Conservation (phyloP, 2,329 filamentous ascomycete genomes). For the Aspergillus sp. region DNA sequence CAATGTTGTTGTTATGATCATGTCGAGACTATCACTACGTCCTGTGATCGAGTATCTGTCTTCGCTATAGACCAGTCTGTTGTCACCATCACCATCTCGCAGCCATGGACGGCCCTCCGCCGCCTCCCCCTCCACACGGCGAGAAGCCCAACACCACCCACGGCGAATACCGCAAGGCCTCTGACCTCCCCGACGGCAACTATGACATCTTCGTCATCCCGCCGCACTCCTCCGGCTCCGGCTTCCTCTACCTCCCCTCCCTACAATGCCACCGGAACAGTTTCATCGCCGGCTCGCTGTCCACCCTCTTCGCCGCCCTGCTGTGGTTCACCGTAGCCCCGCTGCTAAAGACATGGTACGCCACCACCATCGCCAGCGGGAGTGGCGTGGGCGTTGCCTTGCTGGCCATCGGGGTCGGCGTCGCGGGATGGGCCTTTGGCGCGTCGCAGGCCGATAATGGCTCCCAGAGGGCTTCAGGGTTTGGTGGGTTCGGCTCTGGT, state of each 20-base stretch:
- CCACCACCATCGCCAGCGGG: slow-evolving; percentile 59
- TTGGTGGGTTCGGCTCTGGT: slow-evolving; percentile 16
- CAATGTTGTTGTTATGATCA: slow-evolving; percentile 11
- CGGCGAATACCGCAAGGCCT: slow-evolving; percentile 35
- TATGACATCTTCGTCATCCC: slow-evolving; percentile 98
- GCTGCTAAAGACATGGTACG: slow-evolving; percentile 63
- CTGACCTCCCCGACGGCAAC: slow-evolving; percentile 71
- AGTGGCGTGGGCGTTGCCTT: slow-evolving; percentile 65
- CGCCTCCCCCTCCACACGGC: slow-evolving; percentile 77
- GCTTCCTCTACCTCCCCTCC: slow-evolving; percentile 91
- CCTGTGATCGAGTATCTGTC: not conserved
- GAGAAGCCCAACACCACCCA: slow-evolving; percentile 60
- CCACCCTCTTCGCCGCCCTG: slow-evolving; percentile 61
- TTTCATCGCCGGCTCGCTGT: slow-evolving; percentile 78
- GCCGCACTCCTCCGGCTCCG: slow-evolving; percentile 76
- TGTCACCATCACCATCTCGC: not conserved
- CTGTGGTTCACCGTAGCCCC: slow-evolving; percentile 67
- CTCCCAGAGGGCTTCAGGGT: slow-evolving; percentile 15
- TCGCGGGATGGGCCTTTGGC: slow-evolving; percentile 69
- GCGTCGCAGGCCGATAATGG: slow-evolving; percentile 47
- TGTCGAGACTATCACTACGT: slow-evolving; percentile 5
- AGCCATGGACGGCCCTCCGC: slow-evolving; percentile 39
- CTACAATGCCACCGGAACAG: slow-evolving; percentile 78
- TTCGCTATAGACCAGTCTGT: not conserved
- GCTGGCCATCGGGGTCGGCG: slow-evolving; percentile 61